Evolutionary conservation across 73 alveolate genomes (phyloP), one percentile per base, ranked within the genome.

Genomic region (Tetrahymena elliotti): DNA sequence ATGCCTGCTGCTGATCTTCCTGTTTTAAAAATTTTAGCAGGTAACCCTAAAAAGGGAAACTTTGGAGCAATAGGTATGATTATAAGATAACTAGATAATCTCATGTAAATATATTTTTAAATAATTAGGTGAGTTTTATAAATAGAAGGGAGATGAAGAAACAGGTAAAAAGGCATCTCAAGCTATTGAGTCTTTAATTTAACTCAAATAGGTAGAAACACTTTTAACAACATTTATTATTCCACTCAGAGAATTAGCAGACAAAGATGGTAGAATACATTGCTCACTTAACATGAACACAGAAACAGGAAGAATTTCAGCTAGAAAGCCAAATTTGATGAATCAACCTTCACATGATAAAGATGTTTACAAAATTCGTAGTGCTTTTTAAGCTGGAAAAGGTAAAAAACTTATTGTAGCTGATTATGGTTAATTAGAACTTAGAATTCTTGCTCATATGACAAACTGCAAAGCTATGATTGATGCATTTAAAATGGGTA

Each of bases 351-450:
- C 99, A 34, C 95, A 95, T 13, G 98, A 95, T 68, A 96, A 97
- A 82, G 99, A 98, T 94, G 92, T 82, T 22, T 97, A 96, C 93
- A 96, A 98, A 84, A 98, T 98, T 31, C 96, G 99, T 93, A 95
- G 96, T 41, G 98, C 98, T 5, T 97, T 98, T 88, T 93, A 95
- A 4, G 99, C 99, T 6, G 97, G 95, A 20, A 54, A 96, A 38
- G 99, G 99, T 35, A 94, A 93, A 27, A 97, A 96, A 38, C 97
- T 98, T 33, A 96, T 98, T 53, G 99, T 98, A 13, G 99, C 99
- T 0, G 99, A 98, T 94, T 98, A 98, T 95, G 99, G 99, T 11
- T 97, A 98, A 96, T 97, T 98, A 53, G 99, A 98, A 95, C 98
- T 98, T 16, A 97, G 99, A 84, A 96, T 98, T 47, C 97, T 98